Evolutionary conservation across 2,329 filamentous ascomycete species (phyloP), one percentile per base, ranked within the genome.

Genomic region (Ophiostoma piceae): DNA sequence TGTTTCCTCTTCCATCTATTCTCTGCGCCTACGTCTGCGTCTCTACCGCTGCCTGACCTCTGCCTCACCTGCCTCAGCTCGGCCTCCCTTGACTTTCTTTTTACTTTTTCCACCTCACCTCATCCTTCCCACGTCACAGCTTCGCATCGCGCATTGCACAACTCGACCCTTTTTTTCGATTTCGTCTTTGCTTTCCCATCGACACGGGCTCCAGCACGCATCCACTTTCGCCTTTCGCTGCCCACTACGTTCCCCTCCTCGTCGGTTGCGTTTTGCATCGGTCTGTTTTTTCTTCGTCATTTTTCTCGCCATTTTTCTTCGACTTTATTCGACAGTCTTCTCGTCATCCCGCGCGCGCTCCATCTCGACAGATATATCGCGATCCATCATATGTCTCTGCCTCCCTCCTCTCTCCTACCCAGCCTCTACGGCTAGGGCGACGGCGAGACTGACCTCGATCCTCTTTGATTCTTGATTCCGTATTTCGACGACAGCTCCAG

Each of bases 371-470:
- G 32, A 65, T 12, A 65, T 39, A 65, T 65, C 62, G 35, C 62
- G 32, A 65, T 39, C 32, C 35, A 60, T 67, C 67, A 69, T 72
- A 72, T 72, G 71, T 71, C 68, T 71, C 66, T 66, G 43, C 66
- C 47, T 72, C 57, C 32, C 37, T 62, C 69, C 37, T 68, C 68
- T 66, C 68, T 72, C 51, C 64, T 62, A 51, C 72, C 72, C 71
- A 71, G 73, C 73, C 73, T 74, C 62, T 73, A 73, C 71, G 73
- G 73, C 72, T 73, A 73, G 71, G 73, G 72, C 67, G 54, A 70
- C 39, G 68, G 47, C 35, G 54, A 65, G 47, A 69, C 64, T 26
- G 43, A 26, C 57, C 62, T 41, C 69, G 66, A 70, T 62, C 22
- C 65, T 14, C 39, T 14, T 41, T 41, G 35, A 35, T 41, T 12